A percentile compares a stretch with the other conserved stretches of the same genome.
These are phyloP conservation scores for Paraleonurus japonicus DNA, from an alignment of 257 asterid species.

Conservation along the genomic window DNA sequence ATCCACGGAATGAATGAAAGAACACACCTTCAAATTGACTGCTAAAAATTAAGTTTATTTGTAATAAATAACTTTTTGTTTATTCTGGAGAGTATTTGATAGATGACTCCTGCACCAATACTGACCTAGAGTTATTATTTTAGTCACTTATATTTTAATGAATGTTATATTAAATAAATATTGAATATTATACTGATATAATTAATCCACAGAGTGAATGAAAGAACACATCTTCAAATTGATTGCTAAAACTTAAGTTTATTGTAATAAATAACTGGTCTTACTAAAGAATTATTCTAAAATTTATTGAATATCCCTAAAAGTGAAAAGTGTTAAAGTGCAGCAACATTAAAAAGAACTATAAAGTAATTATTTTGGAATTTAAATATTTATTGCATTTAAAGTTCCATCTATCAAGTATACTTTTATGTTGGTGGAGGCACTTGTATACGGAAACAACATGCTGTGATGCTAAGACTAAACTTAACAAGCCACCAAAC, in stretches of 20 bases:
- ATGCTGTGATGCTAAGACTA: constrained; percentile 10
- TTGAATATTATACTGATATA: not conserved
- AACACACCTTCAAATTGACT: not conserved
- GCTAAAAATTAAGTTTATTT: not conserved
- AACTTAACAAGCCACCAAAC: constrained; percentile 4
- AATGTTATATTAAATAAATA: no score
- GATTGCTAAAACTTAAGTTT: not conserved
- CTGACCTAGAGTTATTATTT: no score
- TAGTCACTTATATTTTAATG: no score
- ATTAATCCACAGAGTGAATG: not conserved
- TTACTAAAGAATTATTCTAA: not conserved
- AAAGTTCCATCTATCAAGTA: constrained; percentile 13
- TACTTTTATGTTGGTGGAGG: not conserved
- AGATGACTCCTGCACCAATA: no score
- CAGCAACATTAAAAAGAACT: not conserved
- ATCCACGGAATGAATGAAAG: not conserved
- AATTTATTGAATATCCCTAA: constrained; percentile 17
- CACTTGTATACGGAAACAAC: constrained; percentile 20
- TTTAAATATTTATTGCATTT: not conserved
- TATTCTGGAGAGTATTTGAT: no score
- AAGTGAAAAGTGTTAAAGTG: not conserved
- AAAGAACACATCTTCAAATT: not conserved
- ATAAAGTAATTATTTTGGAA: not conserved
- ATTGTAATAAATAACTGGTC: not conserved
- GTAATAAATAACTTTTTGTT: not conserved